Conservation (phyloP, 2,329 filamentous ascomycete genomes). For the Samsoniella hepiali region DNA sequence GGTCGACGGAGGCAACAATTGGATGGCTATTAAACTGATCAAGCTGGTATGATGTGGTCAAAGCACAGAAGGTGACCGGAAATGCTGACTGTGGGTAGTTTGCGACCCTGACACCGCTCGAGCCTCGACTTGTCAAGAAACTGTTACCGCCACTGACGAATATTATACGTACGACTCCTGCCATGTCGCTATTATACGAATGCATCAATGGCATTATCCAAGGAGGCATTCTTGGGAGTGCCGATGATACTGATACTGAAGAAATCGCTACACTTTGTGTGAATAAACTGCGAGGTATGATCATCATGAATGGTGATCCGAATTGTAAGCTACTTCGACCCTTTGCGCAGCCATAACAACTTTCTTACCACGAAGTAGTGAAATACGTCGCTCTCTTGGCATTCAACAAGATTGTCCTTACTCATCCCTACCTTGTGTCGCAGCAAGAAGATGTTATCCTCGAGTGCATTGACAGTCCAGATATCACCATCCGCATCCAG, state of each 20-base stretch:
- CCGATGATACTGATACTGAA: conserved; percentile 76
- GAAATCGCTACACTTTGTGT: conserved; percentile 92
- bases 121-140: conserved; percentile 88
- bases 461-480: conserved; percentile 90
- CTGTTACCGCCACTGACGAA: conserved; percentile 85
- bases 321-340: conserved; percentile 61
- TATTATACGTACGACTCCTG: conserved; percentile 89
- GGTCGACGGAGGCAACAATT: conserved; percentile 92
- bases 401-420: conserved; percentile 89
- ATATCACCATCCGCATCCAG: conserved; percentile 92
- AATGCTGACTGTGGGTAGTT: conserved; percentile 56
- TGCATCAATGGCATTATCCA: conserved; percentile 99
- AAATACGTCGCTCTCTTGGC: conserved; percentile 96
- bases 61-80: not conserved
- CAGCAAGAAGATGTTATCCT: conserved; percentile 95
- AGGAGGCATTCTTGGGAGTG: conserved; percentile 84
- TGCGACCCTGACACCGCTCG: conserved; percentile 86
- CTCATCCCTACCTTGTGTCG: conserved; percentile 83
- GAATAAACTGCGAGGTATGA: conserved; percentile 88
- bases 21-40: conserved; percentile 99
- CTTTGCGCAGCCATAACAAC: not conserved
- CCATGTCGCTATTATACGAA: conserved; percentile 97
- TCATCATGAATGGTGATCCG: conserved; percentile 87
- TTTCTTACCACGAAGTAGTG: conserved; percentile 49
- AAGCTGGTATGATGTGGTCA: conserved; percentile 64